phyloP scores from a whole-genome alignment of 2,329 filamentous ascomycete genomes.

The Monosporascus cannonballus region DNA sequence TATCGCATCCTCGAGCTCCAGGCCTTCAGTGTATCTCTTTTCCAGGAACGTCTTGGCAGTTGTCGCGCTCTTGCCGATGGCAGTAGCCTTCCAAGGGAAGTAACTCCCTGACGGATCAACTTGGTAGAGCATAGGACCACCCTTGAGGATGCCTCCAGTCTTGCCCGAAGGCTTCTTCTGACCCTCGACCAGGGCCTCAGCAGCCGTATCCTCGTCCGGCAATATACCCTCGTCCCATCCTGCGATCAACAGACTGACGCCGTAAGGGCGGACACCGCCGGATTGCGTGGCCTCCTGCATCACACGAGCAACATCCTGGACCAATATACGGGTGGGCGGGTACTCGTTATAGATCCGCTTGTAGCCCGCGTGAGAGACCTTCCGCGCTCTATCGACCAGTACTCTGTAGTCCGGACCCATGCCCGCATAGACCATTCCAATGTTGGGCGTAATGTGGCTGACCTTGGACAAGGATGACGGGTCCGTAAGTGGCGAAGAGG shows the following conservation, averaged over 20 bases:
- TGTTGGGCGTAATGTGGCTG: constrained; percentile 96
- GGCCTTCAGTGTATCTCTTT: constrained; percentile 95
- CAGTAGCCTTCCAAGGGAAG: constrained; percentile 98
- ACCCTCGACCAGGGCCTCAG: constrained; percentile 45
- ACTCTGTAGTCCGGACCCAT: constrained; percentile 99
- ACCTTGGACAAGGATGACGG: constrained; percentile 93
- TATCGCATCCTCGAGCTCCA: constrained; percentile 96
- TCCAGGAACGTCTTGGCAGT: constrained; percentile 98
- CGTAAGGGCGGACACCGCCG: constrained; percentile 93
- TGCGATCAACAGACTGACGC: constrained; percentile 89
- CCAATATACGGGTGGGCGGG: constrained; percentile 97
- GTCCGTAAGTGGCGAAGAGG: constrained; percentile 93
- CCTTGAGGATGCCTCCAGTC: constrained; percentile 92
- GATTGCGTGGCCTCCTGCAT: constrained; percentile 99
- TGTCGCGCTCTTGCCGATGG: constrained; percentile 96
- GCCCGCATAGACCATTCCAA: constrained; percentile 98
- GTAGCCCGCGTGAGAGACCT: constrained; percentile 96
- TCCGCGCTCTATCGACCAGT: constrained; percentile 93
- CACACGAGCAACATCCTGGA: constrained; percentile 93
- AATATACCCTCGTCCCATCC: constrained; percentile 97
- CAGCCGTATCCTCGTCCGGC: constrained; percentile 67
- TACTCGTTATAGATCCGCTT: constrained; percentile 99
- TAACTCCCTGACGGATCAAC: constrained; percentile 98
- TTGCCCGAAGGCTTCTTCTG: constrained; percentile 72
- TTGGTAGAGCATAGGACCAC: constrained; percentile 95